phyloP scores from a whole-genome alignment of 2,329 filamentous ascomycete species.

The Hypoxylon sp. region DNA sequence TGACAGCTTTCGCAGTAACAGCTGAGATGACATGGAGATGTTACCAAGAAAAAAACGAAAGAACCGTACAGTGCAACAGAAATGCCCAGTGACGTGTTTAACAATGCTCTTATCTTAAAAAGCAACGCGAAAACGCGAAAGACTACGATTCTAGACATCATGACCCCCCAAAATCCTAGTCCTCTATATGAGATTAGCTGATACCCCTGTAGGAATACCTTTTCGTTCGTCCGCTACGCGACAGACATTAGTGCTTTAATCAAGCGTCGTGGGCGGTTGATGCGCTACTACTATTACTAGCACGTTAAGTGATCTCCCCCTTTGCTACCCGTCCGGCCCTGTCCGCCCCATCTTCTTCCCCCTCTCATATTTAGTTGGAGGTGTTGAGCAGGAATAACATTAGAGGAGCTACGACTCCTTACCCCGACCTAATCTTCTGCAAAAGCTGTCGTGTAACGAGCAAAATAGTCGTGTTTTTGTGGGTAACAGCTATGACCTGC shows the following conservation, averaged over 20 bases:
- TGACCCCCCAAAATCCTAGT: neutral
- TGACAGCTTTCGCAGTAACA: neutral
- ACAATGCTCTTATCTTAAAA: neutral
- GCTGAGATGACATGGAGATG: neutral
- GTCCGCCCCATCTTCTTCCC: neutral
- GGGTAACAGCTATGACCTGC: conserved; percentile 8
- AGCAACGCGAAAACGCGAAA: neutral
- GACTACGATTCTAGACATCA: neutral
- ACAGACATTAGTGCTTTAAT: neutral
- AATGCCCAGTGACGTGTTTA: neutral
- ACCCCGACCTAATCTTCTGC: conserved; percentile 16
- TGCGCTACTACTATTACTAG: conserved; percentile 7
- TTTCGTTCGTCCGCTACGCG: neutral
- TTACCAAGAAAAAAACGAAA: neutral
- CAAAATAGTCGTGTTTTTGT: conserved; percentile 3
- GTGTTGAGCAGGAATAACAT: conserved; percentile 7
- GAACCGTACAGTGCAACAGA: neutral
- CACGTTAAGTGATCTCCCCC: neutral
- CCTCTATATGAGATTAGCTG: conserved; percentile 1
- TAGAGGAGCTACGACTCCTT: conserved; percentile 3
- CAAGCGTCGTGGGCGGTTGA: conserved; percentile 7
- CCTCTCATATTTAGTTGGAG: neutral
- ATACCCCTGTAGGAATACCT: neutral
- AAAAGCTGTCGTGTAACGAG: conserved; percentile 34
- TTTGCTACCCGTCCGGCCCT: neutral